These are phyloP conservation scores for Calycina marina DNA, from an alignment of 2,329 filamentous ascomycete species.

Conservation along the genomic window DNA sequence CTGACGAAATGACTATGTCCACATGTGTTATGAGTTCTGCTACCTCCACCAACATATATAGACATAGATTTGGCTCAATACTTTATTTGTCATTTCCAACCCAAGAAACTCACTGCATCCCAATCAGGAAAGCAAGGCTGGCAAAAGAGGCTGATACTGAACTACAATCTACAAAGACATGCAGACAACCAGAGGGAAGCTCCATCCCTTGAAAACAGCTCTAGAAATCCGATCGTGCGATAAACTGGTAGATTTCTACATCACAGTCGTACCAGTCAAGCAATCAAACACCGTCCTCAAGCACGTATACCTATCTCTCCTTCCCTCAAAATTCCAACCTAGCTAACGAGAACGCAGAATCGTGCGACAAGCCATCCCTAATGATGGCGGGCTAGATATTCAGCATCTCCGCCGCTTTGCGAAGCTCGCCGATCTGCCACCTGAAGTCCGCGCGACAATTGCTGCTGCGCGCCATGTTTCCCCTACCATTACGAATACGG, in stretches of 20 bases:
- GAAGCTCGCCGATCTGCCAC: constrained; percentile 53
- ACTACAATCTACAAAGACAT: constrained; percentile 2
- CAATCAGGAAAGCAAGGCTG: constrained; percentile 2
- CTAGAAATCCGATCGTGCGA: constrained; percentile 47
- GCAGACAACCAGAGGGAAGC: background rate
- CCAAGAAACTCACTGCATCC: too few species aligned
- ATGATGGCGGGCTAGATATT: constrained; percentile 48
- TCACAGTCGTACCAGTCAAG: constrained; percentile 58
- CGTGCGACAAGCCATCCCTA: constrained; percentile 39
- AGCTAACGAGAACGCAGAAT: too few species aligned
- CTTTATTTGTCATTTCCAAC: too few species aligned
- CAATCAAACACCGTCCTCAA: constrained; percentile 57
- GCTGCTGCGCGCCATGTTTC: constrained; percentile 31
- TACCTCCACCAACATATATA: too few species aligned
- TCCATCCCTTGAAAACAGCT: constrained; percentile 42
- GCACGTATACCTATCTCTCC: constrained; percentile 33
- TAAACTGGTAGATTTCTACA: constrained; percentile 46
- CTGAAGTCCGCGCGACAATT: constrained; percentile 43
- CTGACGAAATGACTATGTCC: too few species aligned
- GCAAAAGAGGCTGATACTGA: constrained; percentile 1
- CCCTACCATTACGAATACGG: constrained; percentile 35
- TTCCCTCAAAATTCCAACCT: background rate
- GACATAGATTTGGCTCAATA: too few species aligned
- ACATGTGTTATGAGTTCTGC: too few species aligned
- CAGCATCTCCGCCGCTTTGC: constrained; percentile 64